Evolutionary conservation across 2,329 filamentous ascomycete species (phyloP), one percentile per base, ranked within the genome.

Genomic region (Cladophialophora psammophila): DNA sequence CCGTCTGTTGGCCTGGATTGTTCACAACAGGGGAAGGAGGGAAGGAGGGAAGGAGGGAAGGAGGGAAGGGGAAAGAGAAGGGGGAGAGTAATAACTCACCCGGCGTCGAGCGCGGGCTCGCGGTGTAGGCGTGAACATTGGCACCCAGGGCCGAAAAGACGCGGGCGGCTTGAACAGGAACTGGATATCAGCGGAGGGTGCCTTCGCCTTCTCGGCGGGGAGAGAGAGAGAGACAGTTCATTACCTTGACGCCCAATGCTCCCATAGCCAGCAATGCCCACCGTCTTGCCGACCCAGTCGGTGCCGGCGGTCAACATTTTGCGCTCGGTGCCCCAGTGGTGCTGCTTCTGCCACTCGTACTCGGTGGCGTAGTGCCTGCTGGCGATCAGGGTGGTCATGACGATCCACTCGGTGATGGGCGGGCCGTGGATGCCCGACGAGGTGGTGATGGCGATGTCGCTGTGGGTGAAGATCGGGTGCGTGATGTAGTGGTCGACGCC

Each of bases 61-160:
- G 35, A 13, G 8, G 7, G 36, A 13, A 38, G 36, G 13, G 36
- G 36, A 10, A 13, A 38, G 3, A 26, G 26, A 3, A 26, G 26
- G 26, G 26, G 26, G 35, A 38, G 26, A 26, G 26, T 26, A 26
- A 26, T 26, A 26, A 61, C 57, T n/a, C 34, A 60, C 57, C 57
- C 0, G 88, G 85, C 0, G 90, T 92, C 8, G 81, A 76, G n/a
- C 90, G 88, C 0, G 90, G 86, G 32, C 86, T 87, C 0, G 91
- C 88, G 0, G 91, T 94, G 80, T 91, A 93, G 0, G 91, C 91
- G 74, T 93, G 83, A 0, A 94, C 86, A 34, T 87, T 83, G 85
- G 92, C 89, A 18, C 91, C 91, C 72, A 92, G 77, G 1, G 89
- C 88, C 13, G 82, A 82, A 10, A 86, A 86, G 2, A 92, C 83